These are phyloP conservation scores for Kuraishia hungarica DNA, from an alignment of 805 yeast species.

Conservation along the genomic window DNA sequence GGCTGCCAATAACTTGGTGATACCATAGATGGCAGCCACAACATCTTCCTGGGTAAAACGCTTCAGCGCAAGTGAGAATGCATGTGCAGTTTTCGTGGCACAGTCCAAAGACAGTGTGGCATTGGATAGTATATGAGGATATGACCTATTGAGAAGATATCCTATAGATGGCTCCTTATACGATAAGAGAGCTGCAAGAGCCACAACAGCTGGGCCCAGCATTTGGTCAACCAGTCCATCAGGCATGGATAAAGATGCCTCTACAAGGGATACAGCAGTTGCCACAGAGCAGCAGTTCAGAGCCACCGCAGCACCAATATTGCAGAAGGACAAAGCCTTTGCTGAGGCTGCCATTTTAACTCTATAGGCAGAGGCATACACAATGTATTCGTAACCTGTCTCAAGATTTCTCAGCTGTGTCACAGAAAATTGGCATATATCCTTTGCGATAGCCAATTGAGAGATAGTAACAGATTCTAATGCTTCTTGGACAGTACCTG, in stretches of 20 bases:
- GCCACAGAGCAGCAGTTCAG: neutral
- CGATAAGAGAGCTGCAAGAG: slow-evolving; percentile 21
- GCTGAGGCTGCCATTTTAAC: neutral
- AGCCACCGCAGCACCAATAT: neutral
- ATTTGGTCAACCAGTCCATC: neutral
- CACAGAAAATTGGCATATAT: neutral
- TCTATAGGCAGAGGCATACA: neutral
- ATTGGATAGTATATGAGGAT: slow-evolving; percentile 48
- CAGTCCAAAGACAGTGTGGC: slow-evolving; percentile 37
- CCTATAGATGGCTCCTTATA: slow-evolving; percentile 31
- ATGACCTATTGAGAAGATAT: slow-evolving; percentile 21
- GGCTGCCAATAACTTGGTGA: slow-evolving; percentile 63
- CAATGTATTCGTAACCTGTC: neutral
- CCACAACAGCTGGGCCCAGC: slow-evolving; percentile 23
- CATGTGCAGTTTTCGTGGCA: slow-evolving; percentile 43
- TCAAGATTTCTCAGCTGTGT: neutral
- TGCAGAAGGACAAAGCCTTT: neutral
- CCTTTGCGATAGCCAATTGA: neutral
- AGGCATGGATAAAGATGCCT: neutral
- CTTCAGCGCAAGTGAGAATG: slow-evolving; percentile 59
- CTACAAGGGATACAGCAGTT: neutral
- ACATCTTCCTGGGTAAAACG: slow-evolving; percentile 73
- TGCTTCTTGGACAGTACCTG: neutral
- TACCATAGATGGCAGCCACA: slow-evolving; percentile 75
- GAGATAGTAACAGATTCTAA: neutral